These are phyloP conservation scores for Betula pendula DNA, from an alignment of 306 rosid genomes.

Conservation along the genomic window DNA sequence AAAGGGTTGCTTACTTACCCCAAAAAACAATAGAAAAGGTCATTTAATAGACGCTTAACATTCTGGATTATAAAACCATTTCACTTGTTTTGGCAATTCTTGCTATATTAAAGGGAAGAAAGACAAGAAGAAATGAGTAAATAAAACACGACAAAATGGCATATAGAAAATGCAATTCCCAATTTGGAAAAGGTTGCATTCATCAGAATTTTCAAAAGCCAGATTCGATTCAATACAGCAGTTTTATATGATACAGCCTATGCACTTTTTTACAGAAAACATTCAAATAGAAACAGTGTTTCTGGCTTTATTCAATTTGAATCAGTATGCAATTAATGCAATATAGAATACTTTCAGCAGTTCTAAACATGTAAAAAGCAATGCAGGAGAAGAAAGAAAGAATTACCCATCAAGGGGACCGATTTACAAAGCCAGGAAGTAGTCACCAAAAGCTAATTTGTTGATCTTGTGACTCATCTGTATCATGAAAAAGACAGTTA, in stretches of 20 bases:
- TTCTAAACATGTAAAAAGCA: slow-evolving; percentile 10
- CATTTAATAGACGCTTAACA: not conserved
- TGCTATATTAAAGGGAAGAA: not conserved
- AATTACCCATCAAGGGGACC: slow-evolving; percentile 95
- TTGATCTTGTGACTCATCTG: slow-evolving; percentile 89
- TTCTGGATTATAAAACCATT: not conserved
- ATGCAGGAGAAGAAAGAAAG: slow-evolving; percentile 28
- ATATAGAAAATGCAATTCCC: not conserved
- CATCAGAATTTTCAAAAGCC: not conserved
- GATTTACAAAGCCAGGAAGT: no score
- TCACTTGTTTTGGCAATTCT: not conserved
- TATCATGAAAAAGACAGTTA: slow-evolving; percentile 37
- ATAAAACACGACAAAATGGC: not conserved
- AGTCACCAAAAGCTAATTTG: slow-evolving; percentile 77
- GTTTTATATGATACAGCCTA: not conserved
- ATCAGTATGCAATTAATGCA: no score
- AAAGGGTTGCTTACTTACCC: not conserved
- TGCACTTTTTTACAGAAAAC: no score
- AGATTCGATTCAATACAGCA: not conserved
- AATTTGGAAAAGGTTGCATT: not conserved
- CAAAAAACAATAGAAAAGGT: not conserved
- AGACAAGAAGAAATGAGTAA: not conserved
- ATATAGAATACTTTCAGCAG: no score
- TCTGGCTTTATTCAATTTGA: no score
- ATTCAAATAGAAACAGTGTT: no score